Percentiles rank a stretch among this genome's conserved stretches.
Conservation (phyloP, 768 basidiomycete species). For the Phaeolepiota aurea region DNA sequence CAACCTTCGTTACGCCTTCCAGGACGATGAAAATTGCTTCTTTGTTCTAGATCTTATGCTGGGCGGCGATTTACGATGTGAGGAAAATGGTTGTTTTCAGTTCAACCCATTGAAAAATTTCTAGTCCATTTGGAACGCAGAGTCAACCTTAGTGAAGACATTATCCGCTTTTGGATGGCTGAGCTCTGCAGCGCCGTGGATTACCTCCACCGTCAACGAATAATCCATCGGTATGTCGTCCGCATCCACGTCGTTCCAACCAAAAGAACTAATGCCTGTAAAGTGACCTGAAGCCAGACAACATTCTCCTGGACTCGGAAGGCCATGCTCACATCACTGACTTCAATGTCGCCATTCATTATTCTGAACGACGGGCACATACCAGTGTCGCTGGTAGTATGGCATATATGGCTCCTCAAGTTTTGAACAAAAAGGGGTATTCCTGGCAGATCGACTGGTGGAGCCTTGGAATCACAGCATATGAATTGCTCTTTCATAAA, state of each 20-base stretch:
- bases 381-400: slow-evolving; percentile 95
- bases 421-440: slow-evolving; percentile 88
- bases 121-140: slow-evolving; percentile 80
- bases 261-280: slow-evolving; percentile 8
- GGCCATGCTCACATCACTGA: slow-evolving; percentile 98
- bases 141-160: slow-evolving; percentile 56
- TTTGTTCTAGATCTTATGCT: slow-evolving; percentile 97
- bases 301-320: slow-evolving; percentile 86
- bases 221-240: slow-evolving; percentile 79
- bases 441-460: slow-evolving; percentile 94
- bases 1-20: slow-evolving; percentile 91
- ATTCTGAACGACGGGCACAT: slow-evolving; percentile 80
- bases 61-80: slow-evolving; percentile 89
- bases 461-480: slow-evolving; percentile 87
- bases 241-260: not conserved
- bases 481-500: slow-evolving; percentile 76
- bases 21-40: slow-evolving; percentile 96
- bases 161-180: slow-evolving; percentile 82
- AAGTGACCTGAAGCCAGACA: slow-evolving; percentile 96
- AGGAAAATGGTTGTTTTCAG: slow-evolving; percentile 20
- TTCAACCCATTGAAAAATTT: slow-evolving; percentile 2
- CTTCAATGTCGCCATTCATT: slow-evolving; percentile 98
- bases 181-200: slow-evolving; percentile 80
- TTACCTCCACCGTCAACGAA: slow-evolving; percentile 86
- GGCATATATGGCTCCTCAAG: slow-evolving; percentile 99